Evolutionary conservation across 2,329 filamentous ascomycete species (phyloP).

Genomic region (Trichoderma sp.): DNA sequence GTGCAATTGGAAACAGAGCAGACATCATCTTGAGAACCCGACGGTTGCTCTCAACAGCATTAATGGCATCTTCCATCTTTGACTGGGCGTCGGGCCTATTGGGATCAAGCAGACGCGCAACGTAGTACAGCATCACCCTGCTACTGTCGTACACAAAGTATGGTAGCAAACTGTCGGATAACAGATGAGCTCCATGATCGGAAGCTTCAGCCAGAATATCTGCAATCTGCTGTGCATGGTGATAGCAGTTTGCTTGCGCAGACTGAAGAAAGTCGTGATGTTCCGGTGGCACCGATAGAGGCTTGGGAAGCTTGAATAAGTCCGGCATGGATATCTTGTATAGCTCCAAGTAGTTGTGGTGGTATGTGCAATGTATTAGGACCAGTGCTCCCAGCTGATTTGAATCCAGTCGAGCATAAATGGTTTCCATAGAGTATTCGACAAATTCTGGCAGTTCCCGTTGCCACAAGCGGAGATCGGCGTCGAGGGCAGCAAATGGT

Average conservation of each 20-base stretch:
- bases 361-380: constrained; percentile 52
- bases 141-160: constrained; percentile 54
- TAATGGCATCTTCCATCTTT: constrained; percentile 45
- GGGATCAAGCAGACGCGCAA: constrained; percentile 49
- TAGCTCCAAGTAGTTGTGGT: constrained; percentile 51
- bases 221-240: constrained; percentile 46
- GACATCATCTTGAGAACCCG: constrained; percentile 45
- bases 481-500: constrained; percentile 47
- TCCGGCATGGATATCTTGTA: constrained; percentile 53
- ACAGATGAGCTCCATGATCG: constrained; percentile 46
- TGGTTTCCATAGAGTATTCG: constrained; percentile 49
- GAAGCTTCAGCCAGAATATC: constrained; percentile 46
- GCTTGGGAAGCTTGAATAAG: constrained; percentile 49
- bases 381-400: constrained; percentile 51
- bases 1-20: constrained; percentile 45
- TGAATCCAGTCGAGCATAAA: constrained; percentile 52
- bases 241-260: constrained; percentile 45
- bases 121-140: constrained; percentile 53
- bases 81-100: constrained; percentile 41
- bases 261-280: constrained; percentile 44
- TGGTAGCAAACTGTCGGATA: constrained; percentile 51
- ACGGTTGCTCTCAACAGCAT: constrained; percentile 47
- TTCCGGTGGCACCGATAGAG: constrained; percentile 46
- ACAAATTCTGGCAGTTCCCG: constrained; percentile 49
- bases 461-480: constrained; percentile 48